These are phyloP conservation scores for Mycena citricolor DNA, from an alignment of 1,284 basidiomycete species.

Conservation along the genomic window DNA sequence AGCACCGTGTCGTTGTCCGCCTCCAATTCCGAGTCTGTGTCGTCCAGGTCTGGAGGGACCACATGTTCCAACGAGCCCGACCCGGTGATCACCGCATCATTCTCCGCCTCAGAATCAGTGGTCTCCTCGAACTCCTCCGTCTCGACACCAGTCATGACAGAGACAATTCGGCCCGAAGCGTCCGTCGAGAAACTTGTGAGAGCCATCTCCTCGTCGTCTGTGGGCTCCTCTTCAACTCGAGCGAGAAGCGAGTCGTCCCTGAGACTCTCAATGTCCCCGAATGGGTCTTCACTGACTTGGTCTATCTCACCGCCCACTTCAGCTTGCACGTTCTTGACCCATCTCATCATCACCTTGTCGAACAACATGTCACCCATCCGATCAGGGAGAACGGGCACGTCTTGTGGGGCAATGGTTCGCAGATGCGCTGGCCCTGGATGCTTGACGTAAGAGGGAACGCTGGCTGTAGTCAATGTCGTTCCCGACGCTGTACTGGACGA, in stretches of 20 bases:
- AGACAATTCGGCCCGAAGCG: constrained; percentile 48
- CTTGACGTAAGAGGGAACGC: constrained; percentile 79
- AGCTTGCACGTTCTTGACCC: constrained; percentile 62
- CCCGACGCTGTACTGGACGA: constrained; percentile 81
- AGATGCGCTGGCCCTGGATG: constrained; percentile 77
- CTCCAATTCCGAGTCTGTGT: constrained; percentile 44
- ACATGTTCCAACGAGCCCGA: constrained; percentile 27
- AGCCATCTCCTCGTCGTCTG: constrained; percentile 64
- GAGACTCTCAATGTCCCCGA: constrained; percentile 84
- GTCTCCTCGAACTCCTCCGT: constrained; percentile 37
- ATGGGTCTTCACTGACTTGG: constrained; percentile 78
- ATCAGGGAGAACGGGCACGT: constrained; percentile 73
- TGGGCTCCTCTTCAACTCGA: constrained; percentile 50
- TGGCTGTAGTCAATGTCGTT: constrained; percentile 68
- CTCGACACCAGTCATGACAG: constrained; percentile 47
- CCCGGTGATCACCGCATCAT: constrained; percentile 33
- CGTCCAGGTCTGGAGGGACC: constrained; percentile 26
- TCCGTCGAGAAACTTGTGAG: constrained; percentile 74
- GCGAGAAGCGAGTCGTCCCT: constrained; percentile 48
- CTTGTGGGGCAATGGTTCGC: constrained; percentile 76
- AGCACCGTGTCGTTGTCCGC: constrained; percentile 31
- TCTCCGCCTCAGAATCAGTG: constrained; percentile 50
- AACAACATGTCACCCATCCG: constrained; percentile 85
- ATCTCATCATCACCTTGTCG: constrained; percentile 77
- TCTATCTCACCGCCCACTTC: constrained; percentile 40